Evolutionary conservation across 2,329 filamentous ascomycete genomes (phyloP), one percentile per base, ranked within the genome.

Genomic region (Ophiostoma ulmi): DNA sequence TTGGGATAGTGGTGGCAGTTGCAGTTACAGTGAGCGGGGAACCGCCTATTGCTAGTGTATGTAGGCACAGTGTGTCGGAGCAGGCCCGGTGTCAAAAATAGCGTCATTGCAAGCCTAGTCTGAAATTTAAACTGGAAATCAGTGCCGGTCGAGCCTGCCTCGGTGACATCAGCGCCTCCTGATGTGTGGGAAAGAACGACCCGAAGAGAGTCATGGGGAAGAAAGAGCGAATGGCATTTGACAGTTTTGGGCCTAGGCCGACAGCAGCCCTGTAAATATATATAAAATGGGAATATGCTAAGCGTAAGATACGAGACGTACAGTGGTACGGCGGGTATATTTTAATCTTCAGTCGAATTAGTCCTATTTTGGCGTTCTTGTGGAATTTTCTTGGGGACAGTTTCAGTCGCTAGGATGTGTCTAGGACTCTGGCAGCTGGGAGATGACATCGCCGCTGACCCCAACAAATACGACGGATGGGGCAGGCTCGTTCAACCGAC

Each of bases 11-110:
- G 64, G 36, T 44, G 65, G n/a, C 65, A 31, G 39, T 26, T 66
- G 38, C 31, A 22, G 64, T 41, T 67, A 48, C 65, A 67, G 65
- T 2, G 65, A 48, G 65, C 39, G 65, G 65, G 65, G 65, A 31
- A 26, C 36, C 3, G 4, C 31, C 31, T 64, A 17, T 35, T 61
- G 3, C 22, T 22, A n/a, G 8, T 64, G 31, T 35, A 17, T 36
- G 61, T 35, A 48, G n/a, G n/a, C 41, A 44, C 17, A 13, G 41
- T 44, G 31, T 31, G 31, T 44, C 13, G 17, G 13, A 44, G 41
- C 41, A 44, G 41, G 41, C 6, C 44, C 44, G 17, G 44, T 48
- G 44, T 17, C 17, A 7, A 48, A 20, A 48, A 48, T 48, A 48
- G 44, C 44, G 44, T 48, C 44, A 48, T n/a, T 48, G 44, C 44